Evolutionary conservation across 208 protist genomes (phyloP), one percentile per base, ranked within the genome.

Genomic region (Crithidia acanthocephali): DNA sequence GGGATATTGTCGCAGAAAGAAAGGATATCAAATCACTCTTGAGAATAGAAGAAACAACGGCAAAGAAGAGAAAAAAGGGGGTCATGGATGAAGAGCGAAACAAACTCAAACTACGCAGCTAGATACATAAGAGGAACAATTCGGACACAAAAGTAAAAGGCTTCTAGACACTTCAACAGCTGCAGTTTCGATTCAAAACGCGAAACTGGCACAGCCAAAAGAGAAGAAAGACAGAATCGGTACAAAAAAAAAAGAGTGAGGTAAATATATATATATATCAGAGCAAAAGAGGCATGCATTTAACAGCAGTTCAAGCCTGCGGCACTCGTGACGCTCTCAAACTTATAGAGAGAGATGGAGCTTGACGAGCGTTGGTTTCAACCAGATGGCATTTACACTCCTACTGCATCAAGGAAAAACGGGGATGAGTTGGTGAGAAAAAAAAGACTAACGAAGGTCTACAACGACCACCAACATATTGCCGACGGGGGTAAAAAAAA

Each of bases 101-200:
- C 2, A 28, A 20, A 45, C 11, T 23, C 20, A 11, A 50, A 18
- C 25, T 63, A 18, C 57, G 15, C 40, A 68, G 62, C 37, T 5
- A 68, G 25, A 68, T 20, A 64, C 52, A 63, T 37, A 68, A 40
- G 18, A 45, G 7, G 48, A 63, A 48, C 32, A 57, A 72, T 42
- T 22, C 0, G 1, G 9, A 10, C 10, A 40, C 9, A 48, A 48
- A n/a, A 48, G 16, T 20, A n/a, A 48, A 48, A 48, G 2, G 44
- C 9, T 15, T n/a, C 3, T 48, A n/a, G 16, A 48, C 44, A n/a
- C 44, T n/a, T 48, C 16, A 9, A 48, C 44, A n/a, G 4, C 44
- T 48, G 44, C 44, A 13, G 44, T 48, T 4, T n/a, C 44, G 3
- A 3, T 48, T 48, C 9, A 8, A 13, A 25, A 55, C 9, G 7